Evolutionary conservation across 192 early-diverging fungal genomes (phyloP).

Genomic region (Rhizophlyctis rosea): DNA sequence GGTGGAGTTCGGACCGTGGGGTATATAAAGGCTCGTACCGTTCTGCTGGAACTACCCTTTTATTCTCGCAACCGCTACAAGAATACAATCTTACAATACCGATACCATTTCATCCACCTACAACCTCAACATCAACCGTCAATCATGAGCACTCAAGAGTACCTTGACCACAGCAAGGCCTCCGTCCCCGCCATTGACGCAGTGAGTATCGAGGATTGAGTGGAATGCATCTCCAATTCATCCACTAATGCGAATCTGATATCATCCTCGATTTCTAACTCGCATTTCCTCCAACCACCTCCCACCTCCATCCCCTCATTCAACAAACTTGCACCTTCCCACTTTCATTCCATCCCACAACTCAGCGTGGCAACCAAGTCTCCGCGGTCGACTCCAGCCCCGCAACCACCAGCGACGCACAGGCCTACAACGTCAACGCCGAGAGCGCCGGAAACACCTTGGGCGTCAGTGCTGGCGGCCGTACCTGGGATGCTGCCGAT

Average conservation of each 20-base stretch:
- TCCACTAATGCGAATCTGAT: no score
- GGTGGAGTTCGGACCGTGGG: no score
- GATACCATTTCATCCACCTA: no score
- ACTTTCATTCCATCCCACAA: neutral
- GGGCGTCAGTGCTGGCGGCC: neutral
- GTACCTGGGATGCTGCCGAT: neutral
- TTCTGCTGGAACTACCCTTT: no score
- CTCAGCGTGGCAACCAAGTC: neutral
- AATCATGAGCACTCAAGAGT: neutral
- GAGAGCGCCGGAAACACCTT: neutral
- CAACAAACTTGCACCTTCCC: neutral
- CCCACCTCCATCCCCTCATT: neutral
- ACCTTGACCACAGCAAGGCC: neutral
- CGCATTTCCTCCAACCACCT: no score
- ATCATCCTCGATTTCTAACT: no score
- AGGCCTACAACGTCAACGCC: neutral
- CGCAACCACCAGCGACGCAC: neutral
- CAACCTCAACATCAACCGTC: no score
- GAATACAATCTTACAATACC: no score
- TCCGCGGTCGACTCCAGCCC: neutral
- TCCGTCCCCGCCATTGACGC: neutral
- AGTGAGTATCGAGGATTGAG: no score
- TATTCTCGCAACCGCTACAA: no score
- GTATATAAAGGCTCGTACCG: no score
- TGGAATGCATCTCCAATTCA: no score